A percentile compares a stretch with the other conserved stretches of the same genome.
phyloP scores from a whole-genome alignment of 257 asterid species.

The Solanum virginianum region DNA sequence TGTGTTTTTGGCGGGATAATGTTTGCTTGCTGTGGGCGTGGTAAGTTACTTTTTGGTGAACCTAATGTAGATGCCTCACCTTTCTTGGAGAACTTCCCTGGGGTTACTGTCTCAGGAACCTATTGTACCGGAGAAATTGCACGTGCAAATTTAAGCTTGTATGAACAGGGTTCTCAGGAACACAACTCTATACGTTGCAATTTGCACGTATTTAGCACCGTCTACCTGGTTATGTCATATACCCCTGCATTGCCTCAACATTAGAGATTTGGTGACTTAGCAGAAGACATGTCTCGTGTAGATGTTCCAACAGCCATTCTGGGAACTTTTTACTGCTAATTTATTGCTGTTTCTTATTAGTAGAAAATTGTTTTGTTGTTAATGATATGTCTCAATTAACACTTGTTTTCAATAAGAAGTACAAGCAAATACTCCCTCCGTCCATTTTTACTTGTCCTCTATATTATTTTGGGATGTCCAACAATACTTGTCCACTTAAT shows the following conservation, averaged over 20 bases:
- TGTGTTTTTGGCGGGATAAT: slow-evolving; percentile 60
- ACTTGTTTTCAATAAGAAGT: not conserved
- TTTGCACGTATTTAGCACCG: slow-evolving; percentile 51
- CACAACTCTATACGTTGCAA: slow-evolving; percentile 18
- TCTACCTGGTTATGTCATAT: slow-evolving; percentile 62
- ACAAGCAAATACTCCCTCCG: not conserved
- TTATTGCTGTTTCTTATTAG: not conserved
- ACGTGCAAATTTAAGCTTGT: slow-evolving; percentile 26
- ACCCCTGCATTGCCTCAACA: slow-evolving; percentile 8
- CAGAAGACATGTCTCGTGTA: too few species aligned
- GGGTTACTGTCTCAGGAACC: slow-evolving; percentile 52
- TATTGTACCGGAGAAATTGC: slow-evolving; percentile 67
- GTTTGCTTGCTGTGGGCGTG: slow-evolving; percentile 71
- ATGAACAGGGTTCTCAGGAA: slow-evolving; percentile 26
- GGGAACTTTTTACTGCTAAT: not conserved
- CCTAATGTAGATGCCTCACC: slow-evolving; percentile 39
- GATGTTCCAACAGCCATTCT: too few species aligned
- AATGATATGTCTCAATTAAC: not conserved
- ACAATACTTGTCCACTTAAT: too few species aligned
- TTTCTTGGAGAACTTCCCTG: slow-evolving; percentile 63
- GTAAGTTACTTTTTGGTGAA: slow-evolving; percentile 43
- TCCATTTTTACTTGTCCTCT: too few species aligned
- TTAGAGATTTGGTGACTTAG: not conserved
- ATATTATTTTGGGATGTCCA: too few species aligned
- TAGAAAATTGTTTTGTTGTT: not conserved